Evolutionary conservation across 192 early-diverging fungal genomes (phyloP).

Genomic region (Backusella psychrophila): DNA sequence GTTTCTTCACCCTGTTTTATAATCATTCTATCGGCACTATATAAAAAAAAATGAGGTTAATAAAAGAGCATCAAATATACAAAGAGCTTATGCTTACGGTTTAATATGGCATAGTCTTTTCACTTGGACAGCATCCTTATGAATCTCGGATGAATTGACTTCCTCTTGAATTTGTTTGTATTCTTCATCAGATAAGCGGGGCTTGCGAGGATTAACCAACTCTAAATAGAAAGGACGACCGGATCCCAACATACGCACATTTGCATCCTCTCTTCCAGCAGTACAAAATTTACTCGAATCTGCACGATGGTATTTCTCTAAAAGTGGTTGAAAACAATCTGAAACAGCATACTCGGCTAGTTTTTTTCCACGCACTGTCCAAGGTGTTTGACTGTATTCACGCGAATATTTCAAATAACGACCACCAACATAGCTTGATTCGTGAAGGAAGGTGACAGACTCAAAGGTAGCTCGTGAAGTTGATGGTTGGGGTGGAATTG

Average conservation of each 20-base stretch:
- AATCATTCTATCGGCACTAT: conserved; percentile 49
- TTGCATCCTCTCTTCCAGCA: conserved; percentile 89
- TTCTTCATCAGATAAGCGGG: conserved; percentile 32
- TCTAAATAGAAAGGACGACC: conserved; percentile 94
- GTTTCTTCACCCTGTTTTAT: conserved; percentile 76
- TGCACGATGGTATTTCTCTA: conserved; percentile 54
- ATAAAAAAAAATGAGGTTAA: conserved; percentile 1
- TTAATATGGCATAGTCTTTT: conserved; percentile 45
- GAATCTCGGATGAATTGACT: conserved; percentile 29
- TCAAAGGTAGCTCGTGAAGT: background rate
- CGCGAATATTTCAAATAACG: conserved; percentile 72
- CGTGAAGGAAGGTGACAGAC: conserved; percentile 46
- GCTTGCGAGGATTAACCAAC: conserved; percentile 72
- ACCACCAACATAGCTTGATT: conserved; percentile 62
- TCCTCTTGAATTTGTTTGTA: conserved; percentile 48
- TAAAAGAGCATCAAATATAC: background rate
- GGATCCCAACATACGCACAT: conserved; percentile 91
- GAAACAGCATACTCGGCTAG: conserved; percentile 78
- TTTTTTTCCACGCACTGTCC: conserved; percentile 66
- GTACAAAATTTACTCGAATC: conserved; percentile 78
- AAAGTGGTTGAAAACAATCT: conserved; percentile 63
- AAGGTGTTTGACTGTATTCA: conserved; percentile 85
- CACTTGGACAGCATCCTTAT: conserved; percentile 53
- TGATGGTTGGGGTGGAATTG: conserved; percentile 16
- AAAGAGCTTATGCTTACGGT: conserved; percentile 26